These are phyloP conservation scores for Penstemon barbatus DNA, from an alignment of 257 asterid genomes.

Conservation along the genomic window DNA sequence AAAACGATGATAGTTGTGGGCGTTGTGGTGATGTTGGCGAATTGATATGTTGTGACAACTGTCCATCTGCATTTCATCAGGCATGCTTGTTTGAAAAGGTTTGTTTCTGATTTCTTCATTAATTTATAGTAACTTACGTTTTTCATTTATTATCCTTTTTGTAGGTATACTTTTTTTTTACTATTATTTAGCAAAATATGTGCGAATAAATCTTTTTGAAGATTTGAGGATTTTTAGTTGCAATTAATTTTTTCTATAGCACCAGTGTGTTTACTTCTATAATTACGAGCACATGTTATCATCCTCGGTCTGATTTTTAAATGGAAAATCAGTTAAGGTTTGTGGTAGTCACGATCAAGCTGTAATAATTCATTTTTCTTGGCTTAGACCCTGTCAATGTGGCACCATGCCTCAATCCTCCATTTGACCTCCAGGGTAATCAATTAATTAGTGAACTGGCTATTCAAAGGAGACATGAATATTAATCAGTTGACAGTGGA, in stretches of 20 bases:
- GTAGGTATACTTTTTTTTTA: not conserved
- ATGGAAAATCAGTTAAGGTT: slow-evolving; percentile 16
- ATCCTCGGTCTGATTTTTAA: slow-evolving; percentile 11
- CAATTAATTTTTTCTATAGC: slow-evolving; percentile 3
- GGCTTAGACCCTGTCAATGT: not conserved
- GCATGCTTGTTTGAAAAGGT: slow-evolving; percentile 90
- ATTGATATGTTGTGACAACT: slow-evolving; percentile 91
- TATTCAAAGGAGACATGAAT: slow-evolving; percentile 4
- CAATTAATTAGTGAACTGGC: slow-evolving; percentile 4
- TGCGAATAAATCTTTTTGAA: slow-evolving; percentile 2
- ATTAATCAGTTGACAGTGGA: slow-evolving; percentile 2
- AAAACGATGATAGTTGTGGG: slow-evolving; percentile 98
- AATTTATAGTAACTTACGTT: not conserved
- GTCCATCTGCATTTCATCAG: slow-evolving; percentile 98
- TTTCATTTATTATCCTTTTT: slow-evolving; percentile 15
- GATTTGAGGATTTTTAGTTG: slow-evolving; percentile 12
- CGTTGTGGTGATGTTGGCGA: slow-evolving; percentile 97
- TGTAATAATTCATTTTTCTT: not conserved
- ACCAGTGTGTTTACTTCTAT: not conserved
- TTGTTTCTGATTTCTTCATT: slow-evolving; percentile 32
- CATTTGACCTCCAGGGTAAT: not conserved
- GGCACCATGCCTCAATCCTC: not conserved
- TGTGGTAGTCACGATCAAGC: slow-evolving; percentile 12
- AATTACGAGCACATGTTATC: not conserved
- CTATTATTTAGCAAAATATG: slow-evolving; percentile 1